A percentile compares a stretch with the other conserved stretches of the same genome.
Evolutionary conservation across 179 eudicot genomes (phyloP).

Genomic region (Corrigiola litoralis): DNA sequence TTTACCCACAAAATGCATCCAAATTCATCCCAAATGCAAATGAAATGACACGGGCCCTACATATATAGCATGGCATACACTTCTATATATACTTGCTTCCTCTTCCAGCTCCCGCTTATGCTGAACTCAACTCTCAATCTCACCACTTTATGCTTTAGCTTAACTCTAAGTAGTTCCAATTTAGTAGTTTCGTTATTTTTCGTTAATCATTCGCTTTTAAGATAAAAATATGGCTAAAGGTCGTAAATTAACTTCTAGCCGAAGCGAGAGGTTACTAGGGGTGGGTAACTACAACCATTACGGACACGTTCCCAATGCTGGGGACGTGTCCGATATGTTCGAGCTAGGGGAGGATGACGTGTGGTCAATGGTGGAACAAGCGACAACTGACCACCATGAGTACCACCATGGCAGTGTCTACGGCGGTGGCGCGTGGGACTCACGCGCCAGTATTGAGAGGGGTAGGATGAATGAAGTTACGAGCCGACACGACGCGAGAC

Average conservation of each 20-base stretch:
- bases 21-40: conserved; percentile 20
- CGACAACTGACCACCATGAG: background rate
- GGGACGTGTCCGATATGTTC: conserved; percentile 9
- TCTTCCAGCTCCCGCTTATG: conserved; percentile 22
- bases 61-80: background rate
- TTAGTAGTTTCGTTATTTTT: background rate
- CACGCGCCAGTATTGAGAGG: conserved; percentile 31
- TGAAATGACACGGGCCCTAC: conserved; percentile 26
- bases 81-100: conserved; percentile 26
- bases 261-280: conserved; percentile 37
- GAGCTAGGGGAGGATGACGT: conserved; percentile 38
- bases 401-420: background rate
- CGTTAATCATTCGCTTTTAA: background rate
- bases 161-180: background rate
- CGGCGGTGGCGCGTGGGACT: conserved; percentile 16
- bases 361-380: conserved; percentile 34
- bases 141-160: conserved; percentile 6
- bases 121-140: conserved; percentile 2
- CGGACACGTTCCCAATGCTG: background rate
- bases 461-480: conserved; percentile 2
- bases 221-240: conserved; percentile 38
- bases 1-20: background rate
- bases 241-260: conserved; percentile 31
- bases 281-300: conserved; percentile 8
- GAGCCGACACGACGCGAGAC: conserved; percentile 6